Percentiles rank a stretch among this genome's conserved stretches.
Conservation (phyloP, 148 eudicot genomes). For the Tetragonia tetragonoides region DNA sequence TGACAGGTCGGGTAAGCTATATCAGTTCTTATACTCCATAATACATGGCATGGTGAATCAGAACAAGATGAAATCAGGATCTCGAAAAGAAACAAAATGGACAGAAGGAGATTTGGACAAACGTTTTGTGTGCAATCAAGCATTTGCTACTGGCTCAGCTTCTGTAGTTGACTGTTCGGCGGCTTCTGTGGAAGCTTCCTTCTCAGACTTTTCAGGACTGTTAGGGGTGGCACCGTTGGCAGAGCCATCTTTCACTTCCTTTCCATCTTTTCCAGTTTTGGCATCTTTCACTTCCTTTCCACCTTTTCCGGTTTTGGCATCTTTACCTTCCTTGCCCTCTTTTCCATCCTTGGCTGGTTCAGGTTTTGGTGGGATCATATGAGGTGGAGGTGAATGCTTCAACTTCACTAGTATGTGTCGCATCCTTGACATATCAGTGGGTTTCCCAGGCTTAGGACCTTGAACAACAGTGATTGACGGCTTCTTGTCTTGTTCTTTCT, state of each 20-base stretch:
- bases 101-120: constrained; percentile 11
- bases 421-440: constrained; percentile 92
- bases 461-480: constrained; percentile 75
- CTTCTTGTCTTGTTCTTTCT: constrained; percentile 88
- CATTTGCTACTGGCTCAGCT: constrained; percentile 37
- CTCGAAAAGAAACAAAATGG: constrained; percentile 3
- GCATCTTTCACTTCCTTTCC: constrained; percentile 44
- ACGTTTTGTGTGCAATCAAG: constrained; percentile 26
- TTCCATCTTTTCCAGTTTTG: constrained; percentile 58
- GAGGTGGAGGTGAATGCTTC: constrained; percentile 93
- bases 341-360: constrained; percentile 67
- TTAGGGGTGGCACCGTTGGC: constrained; percentile 35
- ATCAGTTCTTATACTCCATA: constrained; percentile 17
- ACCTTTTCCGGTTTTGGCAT: constrained; percentile 27
- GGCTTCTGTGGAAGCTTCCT: constrained; percentile 39
- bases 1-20: constrained; percentile 3
- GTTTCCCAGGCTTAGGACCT: constrained; percentile 98
- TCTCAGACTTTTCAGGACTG: constrained; percentile 34
- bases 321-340: constrained; percentile 42
- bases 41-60: constrained; percentile 20
- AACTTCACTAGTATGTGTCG: constrained; percentile 74
- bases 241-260: constrained; percentile 30
- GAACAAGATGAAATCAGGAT: constrained; percentile 23
- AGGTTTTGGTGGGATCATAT: constrained; percentile 83
- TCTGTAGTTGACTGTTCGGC: constrained; percentile 44